Percentiles rank a stretch among this genome's conserved stretches.
These are phyloP conservation scores for Starmerella tilneyi DNA, from an alignment of 805 yeast genomes.

Conservation along the genomic window DNA sequence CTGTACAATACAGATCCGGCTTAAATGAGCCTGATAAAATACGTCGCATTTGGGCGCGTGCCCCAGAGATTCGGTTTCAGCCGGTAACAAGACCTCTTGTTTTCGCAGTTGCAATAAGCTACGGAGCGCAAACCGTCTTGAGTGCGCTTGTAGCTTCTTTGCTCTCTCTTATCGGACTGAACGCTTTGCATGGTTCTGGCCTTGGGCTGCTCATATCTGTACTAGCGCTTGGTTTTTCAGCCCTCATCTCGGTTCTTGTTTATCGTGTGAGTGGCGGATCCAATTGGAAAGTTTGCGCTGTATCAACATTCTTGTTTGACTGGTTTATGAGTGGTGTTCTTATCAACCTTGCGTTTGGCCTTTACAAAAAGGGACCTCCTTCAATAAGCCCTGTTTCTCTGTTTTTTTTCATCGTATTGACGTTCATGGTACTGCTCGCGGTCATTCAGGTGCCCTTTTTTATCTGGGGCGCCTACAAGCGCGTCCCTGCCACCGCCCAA, in stretches of 20 bases:
- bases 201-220: slow-evolving; percentile 8
- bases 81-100: slow-evolving; percentile 24
- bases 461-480: slow-evolving; percentile 21
- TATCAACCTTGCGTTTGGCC: slow-evolving; percentile 8
- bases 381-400: no score
- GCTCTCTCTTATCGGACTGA: slow-evolving; percentile 13
- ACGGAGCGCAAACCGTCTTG: slow-evolving; percentile 25
- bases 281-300: slow-evolving; percentile 19
- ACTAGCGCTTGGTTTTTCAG: slow-evolving; percentile 13
- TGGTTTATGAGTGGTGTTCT: slow-evolving; percentile 20
- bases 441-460: slow-evolving; percentile 24
- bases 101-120: slow-evolving; percentile 24
- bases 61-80: slow-evolving; percentile 27
- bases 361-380: background rate
- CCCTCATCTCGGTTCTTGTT: slow-evolving; percentile 22
- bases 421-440: slow-evolving; percentile 9
- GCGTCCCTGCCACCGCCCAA: slow-evolving; percentile 25
- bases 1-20: slow-evolving; percentile 25
- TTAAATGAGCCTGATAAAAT: slow-evolving; percentile 27
- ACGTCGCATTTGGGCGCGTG: slow-evolving; percentile 28
- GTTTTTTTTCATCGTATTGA: slow-evolving; percentile 8
- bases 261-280: slow-evolving; percentile 26
- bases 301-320: slow-evolving; percentile 13
- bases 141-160: slow-evolving; percentile 10
- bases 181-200: background rate